Percentiles rank a stretch among this genome's conserved stretches.
phyloP scores from a whole-genome alignment of 1,284 basidiomycete genomes.

The Athelia psychrophila region DNA sequence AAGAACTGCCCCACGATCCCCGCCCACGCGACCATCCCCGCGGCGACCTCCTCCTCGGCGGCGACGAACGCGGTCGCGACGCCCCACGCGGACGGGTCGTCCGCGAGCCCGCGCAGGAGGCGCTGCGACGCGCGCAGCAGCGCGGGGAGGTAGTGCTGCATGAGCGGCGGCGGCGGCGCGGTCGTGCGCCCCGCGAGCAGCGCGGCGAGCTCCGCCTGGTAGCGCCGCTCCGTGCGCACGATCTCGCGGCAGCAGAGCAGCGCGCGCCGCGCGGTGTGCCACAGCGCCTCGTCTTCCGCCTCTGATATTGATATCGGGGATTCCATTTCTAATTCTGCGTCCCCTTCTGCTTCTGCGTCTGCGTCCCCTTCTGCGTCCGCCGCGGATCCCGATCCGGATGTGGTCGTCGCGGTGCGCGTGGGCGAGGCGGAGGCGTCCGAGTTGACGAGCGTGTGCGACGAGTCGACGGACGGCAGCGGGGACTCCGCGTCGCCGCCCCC shows the following conservation, averaged over 20 bases:
- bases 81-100: conserved; percentile 60
- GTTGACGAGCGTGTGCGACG: conserved; percentile 7
- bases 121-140: conserved; percentile 47
- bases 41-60: conserved; percentile 50
- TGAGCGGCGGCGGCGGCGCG: conserved; percentile 47
- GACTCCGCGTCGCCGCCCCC: conserved; percentile 11
- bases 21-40: conserved; percentile 60
- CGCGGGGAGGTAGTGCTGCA: conserved; percentile 48
- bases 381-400: too few relatives aligned
- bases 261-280: conserved; percentile 54
- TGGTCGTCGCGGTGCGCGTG: conserved; percentile 1
- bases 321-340: too few relatives aligned
- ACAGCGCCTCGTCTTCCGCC: conserved; percentile 32
- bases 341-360: too few relatives aligned
- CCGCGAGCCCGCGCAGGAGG: conserved; percentile 45
- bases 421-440: conserved; percentile 11
- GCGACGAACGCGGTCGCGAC: conserved; percentile 57
- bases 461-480: conserved; percentile 5
- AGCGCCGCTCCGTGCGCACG: conserved; percentile 63
- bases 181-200: conserved; percentile 31
- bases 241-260: conserved; percentile 62
- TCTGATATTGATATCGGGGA: too few relatives aligned
- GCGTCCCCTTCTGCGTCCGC: too few relatives aligned
- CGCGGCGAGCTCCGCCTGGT: conserved; percentile 47
- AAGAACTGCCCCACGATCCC: conserved; percentile 61